Evolutionary conservation across 1,284 basidiomycete species (phyloP).

Genomic region (Pseudozyma flocculosa): DNA sequence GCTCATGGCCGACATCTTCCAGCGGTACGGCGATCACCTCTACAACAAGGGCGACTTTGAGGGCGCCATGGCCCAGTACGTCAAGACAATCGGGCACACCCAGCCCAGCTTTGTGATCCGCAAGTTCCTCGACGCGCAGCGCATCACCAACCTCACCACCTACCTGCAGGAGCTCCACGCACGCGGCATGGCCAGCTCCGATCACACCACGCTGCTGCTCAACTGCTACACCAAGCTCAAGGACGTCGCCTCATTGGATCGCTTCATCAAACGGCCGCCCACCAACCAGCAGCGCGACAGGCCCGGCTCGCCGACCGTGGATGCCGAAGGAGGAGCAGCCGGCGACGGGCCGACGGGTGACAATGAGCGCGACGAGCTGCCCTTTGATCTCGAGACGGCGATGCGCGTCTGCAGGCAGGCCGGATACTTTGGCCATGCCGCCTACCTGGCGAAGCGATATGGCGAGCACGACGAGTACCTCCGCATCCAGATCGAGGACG

Average conservation of each 20-base stretch:
- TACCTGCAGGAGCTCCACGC: conserved; percentile 94
- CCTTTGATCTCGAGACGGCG: conserved; percentile 94
- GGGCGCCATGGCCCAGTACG: conserved; percentile 85
- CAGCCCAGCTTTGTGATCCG: conserved; percentile 95
- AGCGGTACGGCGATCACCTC: conserved; percentile 84
- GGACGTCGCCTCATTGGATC: conserved; percentile 81
- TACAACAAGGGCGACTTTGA: conserved; percentile 91
- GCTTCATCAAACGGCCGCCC: conserved; percentile 72
- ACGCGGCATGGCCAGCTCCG: conserved; percentile 84
- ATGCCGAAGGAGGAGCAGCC: conserved; percentile 39
- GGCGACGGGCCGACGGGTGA: conserved; percentile 60
- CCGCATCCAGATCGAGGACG: conserved; percentile 91
- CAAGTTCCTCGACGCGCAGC: conserved; percentile 92
- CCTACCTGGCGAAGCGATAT: conserved; percentile 89
- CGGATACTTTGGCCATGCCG: conserved; percentile 91
- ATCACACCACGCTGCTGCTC: conserved; percentile 81
- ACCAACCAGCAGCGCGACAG: background rate
- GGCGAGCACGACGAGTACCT: conserved; percentile 88
- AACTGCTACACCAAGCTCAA: conserved; percentile 92
- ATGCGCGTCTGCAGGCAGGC: conserved; percentile 95
- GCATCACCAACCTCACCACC: conserved; percentile 89
- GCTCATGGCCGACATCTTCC: conserved; percentile 52
- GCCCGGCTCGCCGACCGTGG: conserved; percentile 1
- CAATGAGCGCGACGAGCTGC: conserved; percentile 65
- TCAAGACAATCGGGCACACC: conserved; percentile 82